Conservation (phyloP, 176 grass and related monocot genomes). For the Themeda triandra region DNA sequence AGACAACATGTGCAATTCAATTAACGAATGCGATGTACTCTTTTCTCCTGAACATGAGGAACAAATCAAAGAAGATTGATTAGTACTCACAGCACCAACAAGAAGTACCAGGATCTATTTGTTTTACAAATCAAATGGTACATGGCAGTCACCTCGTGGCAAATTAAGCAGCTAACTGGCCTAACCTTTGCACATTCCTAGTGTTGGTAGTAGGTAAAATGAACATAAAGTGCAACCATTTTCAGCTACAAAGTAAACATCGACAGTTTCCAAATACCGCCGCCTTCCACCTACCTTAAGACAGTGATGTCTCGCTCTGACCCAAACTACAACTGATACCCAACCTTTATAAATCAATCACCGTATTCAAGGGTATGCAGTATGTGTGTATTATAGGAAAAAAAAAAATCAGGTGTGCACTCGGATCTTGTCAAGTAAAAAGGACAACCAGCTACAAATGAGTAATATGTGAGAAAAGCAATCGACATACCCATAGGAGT, state of each 20-base stretch:
- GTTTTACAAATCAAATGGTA: constrained; percentile 16
- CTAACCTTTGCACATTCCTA: neutral
- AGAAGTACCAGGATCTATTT: neutral
- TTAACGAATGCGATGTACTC: no score
- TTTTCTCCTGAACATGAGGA: constrained; percentile 46
- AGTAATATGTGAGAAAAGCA: neutral
- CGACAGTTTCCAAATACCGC: constrained; percentile 23
- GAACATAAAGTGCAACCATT: constrained; percentile 22
- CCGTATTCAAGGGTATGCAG: neutral
- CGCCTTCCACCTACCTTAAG: constrained; percentile 31
- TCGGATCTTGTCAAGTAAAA: neutral
- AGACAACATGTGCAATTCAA: no score
- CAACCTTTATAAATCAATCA: no score
- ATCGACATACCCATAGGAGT: constrained; percentile 72
- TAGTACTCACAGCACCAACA: neutral
- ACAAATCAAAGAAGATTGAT: neutral
- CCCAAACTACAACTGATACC: no score
- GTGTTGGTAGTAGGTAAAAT: constrained; percentile 20
- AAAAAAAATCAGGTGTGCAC: neutral
- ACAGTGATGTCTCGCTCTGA: constrained; percentile 26
- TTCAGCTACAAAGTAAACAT: constrained; percentile 23
- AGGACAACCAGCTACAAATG: neutral
- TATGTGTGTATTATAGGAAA: neutral
- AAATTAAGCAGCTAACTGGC: neutral
- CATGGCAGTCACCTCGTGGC: neutral